Conservation (phyloP, 306 rosid genomes). For the Citrullus mucosospermus region DNA sequence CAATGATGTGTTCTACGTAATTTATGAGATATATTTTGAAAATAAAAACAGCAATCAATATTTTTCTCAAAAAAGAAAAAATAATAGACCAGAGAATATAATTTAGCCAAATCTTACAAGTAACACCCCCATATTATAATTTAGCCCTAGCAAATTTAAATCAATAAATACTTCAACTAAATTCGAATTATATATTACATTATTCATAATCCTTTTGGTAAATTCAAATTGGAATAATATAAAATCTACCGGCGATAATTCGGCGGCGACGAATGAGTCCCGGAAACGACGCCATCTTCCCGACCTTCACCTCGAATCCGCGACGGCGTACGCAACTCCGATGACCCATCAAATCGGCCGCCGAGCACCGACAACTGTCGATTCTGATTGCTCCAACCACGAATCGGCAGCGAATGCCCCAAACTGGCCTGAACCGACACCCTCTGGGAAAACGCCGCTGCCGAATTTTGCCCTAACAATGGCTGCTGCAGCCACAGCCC, state of each 20-base stretch:
- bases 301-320: constrained; percentile 27
- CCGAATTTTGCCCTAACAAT: constrained; percentile 17
- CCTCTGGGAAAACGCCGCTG: constrained; percentile 31
- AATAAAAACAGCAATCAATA: too few relatives aligned
- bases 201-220: neutral
- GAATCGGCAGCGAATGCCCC: constrained; percentile 19
- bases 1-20: too few relatives aligned
- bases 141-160: neutral
- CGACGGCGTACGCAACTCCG: constrained; percentile 37
- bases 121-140: too few relatives aligned
- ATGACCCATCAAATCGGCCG: constrained; percentile 32
- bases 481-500: constrained; percentile 25
- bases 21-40: too few relatives aligned
- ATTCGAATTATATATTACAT: neutral
- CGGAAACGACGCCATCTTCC: constrained; percentile 23
- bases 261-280: constrained; percentile 38
- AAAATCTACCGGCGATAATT: constrained; percentile 40
- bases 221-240: neutral
- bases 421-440: constrained; percentile 68
- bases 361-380: constrained; percentile 34
- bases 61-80: too few relatives aligned
- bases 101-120: too few relatives aligned
- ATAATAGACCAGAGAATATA: too few relatives aligned
- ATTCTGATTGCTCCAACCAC: constrained; percentile 46
- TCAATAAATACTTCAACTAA: neutral